Evolutionary conservation across 2,329 filamentous ascomycete genomes (phyloP).

Genomic region (Alternaria sp.): DNA sequence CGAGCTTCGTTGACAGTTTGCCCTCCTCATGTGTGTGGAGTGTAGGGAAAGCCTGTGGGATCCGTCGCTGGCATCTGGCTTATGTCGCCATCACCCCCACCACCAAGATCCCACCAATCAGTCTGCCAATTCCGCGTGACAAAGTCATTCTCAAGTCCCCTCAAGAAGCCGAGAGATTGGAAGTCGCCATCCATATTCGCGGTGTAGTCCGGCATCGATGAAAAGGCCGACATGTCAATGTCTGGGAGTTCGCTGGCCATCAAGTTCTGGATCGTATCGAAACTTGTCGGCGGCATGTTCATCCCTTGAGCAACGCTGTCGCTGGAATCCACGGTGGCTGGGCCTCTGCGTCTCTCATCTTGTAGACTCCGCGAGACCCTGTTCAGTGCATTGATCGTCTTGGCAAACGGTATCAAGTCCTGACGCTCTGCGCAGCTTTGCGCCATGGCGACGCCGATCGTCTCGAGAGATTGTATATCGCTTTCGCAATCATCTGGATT

Average conservation of each 20-base stretch:
- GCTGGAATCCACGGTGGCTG: neutral
- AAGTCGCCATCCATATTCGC: conserved; percentile 24
- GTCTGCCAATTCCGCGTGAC: conserved; percentile 38
- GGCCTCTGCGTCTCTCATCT: conserved; percentile 21
- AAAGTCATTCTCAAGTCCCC: conserved; percentile 40
- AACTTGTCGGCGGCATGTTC: conserved; percentile 1
- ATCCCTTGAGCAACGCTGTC: neutral
- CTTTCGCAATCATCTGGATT: conserved; percentile 31
- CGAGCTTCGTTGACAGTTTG: neutral
- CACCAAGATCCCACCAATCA: conserved; percentile 36
- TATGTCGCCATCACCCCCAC: conserved; percentile 7
- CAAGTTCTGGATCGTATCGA: conserved; percentile 15
- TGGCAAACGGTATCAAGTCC: conserved; percentile 29
- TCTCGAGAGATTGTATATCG: conserved; percentile 32
- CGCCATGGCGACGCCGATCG: conserved; percentile 29
- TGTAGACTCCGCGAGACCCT: conserved; percentile 35
- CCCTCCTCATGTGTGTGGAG: neutral
- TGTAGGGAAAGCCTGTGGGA: neutral
- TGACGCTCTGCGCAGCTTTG: conserved; percentile 13
- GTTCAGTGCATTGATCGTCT: conserved; percentile 39
- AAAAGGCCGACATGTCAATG: conserved; percentile 23
- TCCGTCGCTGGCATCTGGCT: neutral
- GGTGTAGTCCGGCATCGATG: conserved; percentile 23
- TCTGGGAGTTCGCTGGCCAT: conserved; percentile 20
- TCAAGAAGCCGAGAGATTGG: conserved; percentile 33